Percentiles rank a stretch among this genome's conserved stretches.
Evolutionary conservation across 805 yeast species (phyloP).

Genomic region (Cyberlindnera xylosilytica): DNA sequence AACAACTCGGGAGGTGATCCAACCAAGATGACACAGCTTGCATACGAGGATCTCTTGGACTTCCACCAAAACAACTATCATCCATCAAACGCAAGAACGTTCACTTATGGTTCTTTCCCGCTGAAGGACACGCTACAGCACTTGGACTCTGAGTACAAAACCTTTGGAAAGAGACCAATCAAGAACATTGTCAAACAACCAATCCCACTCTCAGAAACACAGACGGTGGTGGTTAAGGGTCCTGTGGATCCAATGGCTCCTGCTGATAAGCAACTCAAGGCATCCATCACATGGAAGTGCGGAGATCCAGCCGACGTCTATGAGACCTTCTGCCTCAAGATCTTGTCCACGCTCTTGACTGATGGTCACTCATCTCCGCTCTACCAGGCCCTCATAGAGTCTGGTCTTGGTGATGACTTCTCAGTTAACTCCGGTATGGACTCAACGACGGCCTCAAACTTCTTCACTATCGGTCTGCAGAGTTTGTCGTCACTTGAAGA

Average conservation of each 20-base stretch:
- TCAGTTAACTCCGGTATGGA: slow-evolving; percentile 87
- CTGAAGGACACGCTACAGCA: slow-evolving; percentile 56
- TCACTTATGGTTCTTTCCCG: slow-evolving; percentile 82
- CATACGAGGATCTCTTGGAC: slow-evolving; percentile 70
- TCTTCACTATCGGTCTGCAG: slow-evolving; percentile 83
- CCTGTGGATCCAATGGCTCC: slow-evolving; percentile 81
- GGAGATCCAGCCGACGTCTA: slow-evolving; percentile 70
- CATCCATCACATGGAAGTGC: slow-evolving; percentile 85
- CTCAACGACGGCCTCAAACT: slow-evolving; percentile 67
- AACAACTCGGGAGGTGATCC: slow-evolving; percentile 97
- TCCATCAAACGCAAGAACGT: slow-evolving; percentile 85
- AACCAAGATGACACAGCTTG: slow-evolving; percentile 63
- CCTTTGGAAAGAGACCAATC: slow-evolving; percentile 51
- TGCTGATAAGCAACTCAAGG: slow-evolving; percentile 64
- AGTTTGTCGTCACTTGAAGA: slow-evolving; percentile 54
- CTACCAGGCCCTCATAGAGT: slow-evolving; percentile 81
- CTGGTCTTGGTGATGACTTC: slow-evolving; percentile 82
- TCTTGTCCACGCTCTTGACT: slow-evolving; percentile 65
- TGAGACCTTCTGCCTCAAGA: slow-evolving; percentile 67
- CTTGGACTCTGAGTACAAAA: slow-evolving; percentile 46
- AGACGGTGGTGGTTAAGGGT: slow-evolving; percentile 48
- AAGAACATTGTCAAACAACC: slow-evolving; percentile 29
- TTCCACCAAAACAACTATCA: slow-evolving; percentile 80
- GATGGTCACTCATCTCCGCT: slow-evolving; percentile 94
- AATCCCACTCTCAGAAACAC: slow-evolving; percentile 32